Percentiles rank a stretch among this genome's conserved stretches.
Evolutionary conservation across 2,329 filamentous ascomycete species (phyloP).

Genomic region (Fusarium buharicum): DNA sequence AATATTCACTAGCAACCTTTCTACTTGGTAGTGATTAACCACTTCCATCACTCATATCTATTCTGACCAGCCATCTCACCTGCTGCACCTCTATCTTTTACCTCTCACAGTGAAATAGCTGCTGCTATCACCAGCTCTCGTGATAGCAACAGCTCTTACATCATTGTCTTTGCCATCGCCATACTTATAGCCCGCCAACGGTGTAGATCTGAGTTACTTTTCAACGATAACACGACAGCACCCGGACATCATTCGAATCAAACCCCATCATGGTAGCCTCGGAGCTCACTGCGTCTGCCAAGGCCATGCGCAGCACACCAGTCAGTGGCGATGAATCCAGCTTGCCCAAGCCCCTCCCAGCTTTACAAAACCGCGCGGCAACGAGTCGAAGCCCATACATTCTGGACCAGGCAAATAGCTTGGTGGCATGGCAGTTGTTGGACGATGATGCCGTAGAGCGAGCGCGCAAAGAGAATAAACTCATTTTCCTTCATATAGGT

Average conservation of each 20-base stretch:
- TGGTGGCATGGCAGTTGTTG: slow-evolving; percentile 92
- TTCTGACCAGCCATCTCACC: slow-evolving; percentile 11
- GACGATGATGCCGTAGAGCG: slow-evolving; percentile 79
- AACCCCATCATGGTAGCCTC: slow-evolving; percentile 54
- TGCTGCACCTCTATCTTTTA: slow-evolving; percentile 12
- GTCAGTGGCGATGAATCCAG: slow-evolving; percentile 37
- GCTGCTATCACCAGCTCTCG: not conserved
- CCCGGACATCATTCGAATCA: slow-evolving; percentile 3
- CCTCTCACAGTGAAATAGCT: not conserved
- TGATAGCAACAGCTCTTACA: not conserved
- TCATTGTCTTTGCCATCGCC: not conserved
- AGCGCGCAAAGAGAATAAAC: slow-evolving; percentile 82
- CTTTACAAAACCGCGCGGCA: slow-evolving; percentile 51
- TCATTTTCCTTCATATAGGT: slow-evolving; percentile 93
- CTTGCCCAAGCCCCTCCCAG: slow-evolving; percentile 36
- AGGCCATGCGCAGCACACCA: slow-evolving; percentile 46
- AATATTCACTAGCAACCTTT: not conserved
- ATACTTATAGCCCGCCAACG: slow-evolving; percentile 11
- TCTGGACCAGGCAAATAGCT: slow-evolving; percentile 79
- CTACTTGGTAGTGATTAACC: slow-evolving; percentile 25
- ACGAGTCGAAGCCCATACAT: slow-evolving; percentile 66
- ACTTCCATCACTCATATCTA: slow-evolving; percentile 12
- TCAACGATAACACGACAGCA: not conserved
- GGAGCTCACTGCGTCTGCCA: slow-evolving; percentile 52
- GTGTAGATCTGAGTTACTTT: slow-evolving; percentile 15